Conservation (phyloP, 495 filamentous ascomycete species). For the Articulospora tetracladia region DNA sequence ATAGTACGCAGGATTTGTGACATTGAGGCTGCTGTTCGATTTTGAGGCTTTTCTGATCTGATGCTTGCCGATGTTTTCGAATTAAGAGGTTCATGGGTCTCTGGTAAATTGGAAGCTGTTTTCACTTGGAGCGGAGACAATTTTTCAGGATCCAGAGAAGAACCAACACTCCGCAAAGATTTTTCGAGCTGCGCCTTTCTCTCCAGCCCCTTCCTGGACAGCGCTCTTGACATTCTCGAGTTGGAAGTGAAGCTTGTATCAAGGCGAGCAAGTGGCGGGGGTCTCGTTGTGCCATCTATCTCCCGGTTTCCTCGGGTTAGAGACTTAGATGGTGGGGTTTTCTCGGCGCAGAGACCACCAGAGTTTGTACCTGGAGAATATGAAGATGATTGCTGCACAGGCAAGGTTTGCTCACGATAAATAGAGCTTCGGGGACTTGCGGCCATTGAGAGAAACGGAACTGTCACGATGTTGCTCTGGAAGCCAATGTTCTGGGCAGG, state of each 20-base stretch:
- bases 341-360: no score
- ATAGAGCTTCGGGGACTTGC: not conserved
- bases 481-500: not conserved
- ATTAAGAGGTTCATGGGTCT: not conserved
- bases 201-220: not conserved
- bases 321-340: no score
- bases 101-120: not conserved
- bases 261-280: not conserved
- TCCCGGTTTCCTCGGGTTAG: not conserved
- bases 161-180: not conserved
- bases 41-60: slow-evolving; percentile 15
- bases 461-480: not conserved
- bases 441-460: not conserved
- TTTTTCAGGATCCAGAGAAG: not conserved
- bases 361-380: no score
- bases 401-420: not conserved
- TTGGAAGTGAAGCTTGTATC: not conserved
- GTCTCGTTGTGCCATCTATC: not conserved
- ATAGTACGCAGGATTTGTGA: slow-evolving; percentile 65
- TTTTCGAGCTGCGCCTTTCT: not conserved
- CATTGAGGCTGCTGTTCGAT: slow-evolving; percentile 36
- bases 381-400: not conserved
- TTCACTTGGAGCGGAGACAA: no score
- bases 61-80: no score
- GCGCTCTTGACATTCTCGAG: not conserved